Conservation (phyloP, 176 grass and related monocot species). For the Carex parvula region DNA sequence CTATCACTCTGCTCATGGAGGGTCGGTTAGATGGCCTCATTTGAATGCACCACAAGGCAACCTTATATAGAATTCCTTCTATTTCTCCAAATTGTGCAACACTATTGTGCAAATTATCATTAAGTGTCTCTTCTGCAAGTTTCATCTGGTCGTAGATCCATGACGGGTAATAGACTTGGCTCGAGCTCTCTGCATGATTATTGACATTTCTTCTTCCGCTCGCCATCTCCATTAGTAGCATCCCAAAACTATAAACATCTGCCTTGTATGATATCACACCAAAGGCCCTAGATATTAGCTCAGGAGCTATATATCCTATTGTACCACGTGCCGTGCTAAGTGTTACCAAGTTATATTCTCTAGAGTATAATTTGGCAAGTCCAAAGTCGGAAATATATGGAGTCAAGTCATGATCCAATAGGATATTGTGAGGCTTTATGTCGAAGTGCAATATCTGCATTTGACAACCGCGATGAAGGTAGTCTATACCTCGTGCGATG, state of each 20-base stretch:
- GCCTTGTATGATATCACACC: slow-evolving; percentile 42
- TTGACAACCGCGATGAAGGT: slow-evolving; percentile 52
- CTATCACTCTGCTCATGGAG: slow-evolving; percentile 25
- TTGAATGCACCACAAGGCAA: slow-evolving; percentile 76
- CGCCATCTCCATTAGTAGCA: slow-evolving; percentile 33
- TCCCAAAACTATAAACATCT: slow-evolving; percentile 34
- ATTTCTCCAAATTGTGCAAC: slow-evolving; percentile 2
- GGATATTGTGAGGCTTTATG: slow-evolving; percentile 64
- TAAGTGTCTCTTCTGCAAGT: background rate
- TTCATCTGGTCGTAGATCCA: slow-evolving; percentile 46
- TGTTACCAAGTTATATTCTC: slow-evolving; percentile 34
- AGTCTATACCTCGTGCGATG: slow-evolving; percentile 49
- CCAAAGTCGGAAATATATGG: slow-evolving; percentile 70
- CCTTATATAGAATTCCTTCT: slow-evolving; percentile 51
- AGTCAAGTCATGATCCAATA: slow-evolving; percentile 31
- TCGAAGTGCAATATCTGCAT: slow-evolving; percentile 73
- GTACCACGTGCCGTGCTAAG: slow-evolving; percentile 57
- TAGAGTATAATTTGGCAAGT: slow-evolving; percentile 47
- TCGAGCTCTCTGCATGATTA: background rate
- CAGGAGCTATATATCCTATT: slow-evolving; percentile 66
- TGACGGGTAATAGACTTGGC: background rate
- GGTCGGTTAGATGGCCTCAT: slow-evolving; percentile 40
- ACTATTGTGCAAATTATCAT: background rate
- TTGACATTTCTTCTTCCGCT: background rate
- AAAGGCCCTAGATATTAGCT: slow-evolving; percentile 57